These are phyloP conservation scores for Podospora fimiseda DNA, from an alignment of 495 filamentous ascomycete species.

Conservation along the genomic window DNA sequence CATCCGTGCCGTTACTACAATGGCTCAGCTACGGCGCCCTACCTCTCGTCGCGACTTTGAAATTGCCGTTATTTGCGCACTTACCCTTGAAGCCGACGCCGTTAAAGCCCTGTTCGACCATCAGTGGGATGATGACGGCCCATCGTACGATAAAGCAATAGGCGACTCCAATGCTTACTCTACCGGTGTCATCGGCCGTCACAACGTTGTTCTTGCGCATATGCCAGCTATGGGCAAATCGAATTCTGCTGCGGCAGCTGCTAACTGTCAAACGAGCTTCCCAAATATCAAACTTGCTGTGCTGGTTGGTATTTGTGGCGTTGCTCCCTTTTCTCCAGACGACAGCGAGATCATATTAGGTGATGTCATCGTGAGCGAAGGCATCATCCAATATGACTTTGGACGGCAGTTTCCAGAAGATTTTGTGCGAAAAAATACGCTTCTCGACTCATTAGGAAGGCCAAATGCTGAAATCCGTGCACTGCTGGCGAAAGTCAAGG, in stretches of 20 bases:
- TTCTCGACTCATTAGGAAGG: conserved; percentile 26
- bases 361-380: conserved; percentile 40
- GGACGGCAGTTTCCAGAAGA: conserved; percentile 29
- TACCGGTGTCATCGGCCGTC: conserved; percentile 29
- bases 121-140: conserved; percentile 17
- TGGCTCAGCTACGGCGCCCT: no score
- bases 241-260: conserved; percentile 25
- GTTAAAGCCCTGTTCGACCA: conserved; percentile 20
- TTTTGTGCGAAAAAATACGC: conserved; percentile 22
- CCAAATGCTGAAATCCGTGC: conserved; percentile 14
- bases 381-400: conserved; percentile 34
- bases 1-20: no score
- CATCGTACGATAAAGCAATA: conserved; percentile 16
- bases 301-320: conserved; percentile 34
- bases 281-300: conserved; percentile 16
- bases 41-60: conserved; percentile 15
- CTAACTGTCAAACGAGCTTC: conserved; percentile 29
- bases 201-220: conserved; percentile 34
- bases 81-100: conserved; percentile 30
- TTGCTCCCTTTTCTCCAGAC: conserved; percentile 14
- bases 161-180: conserved; percentile 33
- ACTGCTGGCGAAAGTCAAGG: conserved; percentile 9
- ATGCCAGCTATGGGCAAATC: conserved; percentile 32
- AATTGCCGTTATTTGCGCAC: conserved; percentile 33
- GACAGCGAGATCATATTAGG: conserved; percentile 30